phyloP scores from a whole-genome alignment of 768 basidiomycete species.

The Filobasidium floriforme region DNA sequence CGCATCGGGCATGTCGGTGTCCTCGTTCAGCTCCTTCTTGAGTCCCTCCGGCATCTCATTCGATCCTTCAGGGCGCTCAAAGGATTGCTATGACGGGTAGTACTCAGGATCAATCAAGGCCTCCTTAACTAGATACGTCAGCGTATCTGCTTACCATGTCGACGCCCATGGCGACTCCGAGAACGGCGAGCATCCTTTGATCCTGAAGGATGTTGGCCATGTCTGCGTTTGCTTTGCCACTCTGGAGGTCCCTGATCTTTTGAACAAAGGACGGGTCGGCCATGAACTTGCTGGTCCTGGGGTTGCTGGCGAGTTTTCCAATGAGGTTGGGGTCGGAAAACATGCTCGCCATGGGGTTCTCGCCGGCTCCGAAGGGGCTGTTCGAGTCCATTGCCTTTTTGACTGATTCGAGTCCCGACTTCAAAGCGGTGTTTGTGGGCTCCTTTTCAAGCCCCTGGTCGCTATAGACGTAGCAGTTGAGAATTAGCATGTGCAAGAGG shows the following conservation, averaged over 20 bases:
- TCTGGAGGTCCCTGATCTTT: constrained; percentile 49
- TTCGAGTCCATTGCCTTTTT: constrained; percentile 66
- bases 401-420: constrained; percentile 84
- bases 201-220: constrained; percentile 58
- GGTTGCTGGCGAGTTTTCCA: constrained; percentile 75
- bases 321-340: constrained; percentile 78
- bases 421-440: constrained; percentile 63
- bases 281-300: constrained; percentile 73
- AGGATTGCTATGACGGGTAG: constrained; percentile 52
- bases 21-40: constrained; percentile 25
- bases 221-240: constrained; percentile 27
- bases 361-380: constrained; percentile 48
- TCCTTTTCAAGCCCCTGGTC: constrained; percentile 73
- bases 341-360: constrained; percentile 56
- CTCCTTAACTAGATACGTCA: no score
- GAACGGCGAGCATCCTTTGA: constrained; percentile 74
- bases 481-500: neutral
- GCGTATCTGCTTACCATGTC: constrained; percentile 53
- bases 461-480: constrained; percentile 17
- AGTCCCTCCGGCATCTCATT: constrained; percentile 65
- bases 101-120: neutral
- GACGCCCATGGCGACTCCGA: constrained; percentile 86
- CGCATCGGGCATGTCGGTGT: neutral
- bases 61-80: constrained; percentile 74
- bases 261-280: constrained; percentile 74